A percentile compares a stretch with the other conserved stretches of the same genome.
phyloP scores from a whole-genome alignment of 306 rosid species.

The Citrullus mucosospermus region DNA sequence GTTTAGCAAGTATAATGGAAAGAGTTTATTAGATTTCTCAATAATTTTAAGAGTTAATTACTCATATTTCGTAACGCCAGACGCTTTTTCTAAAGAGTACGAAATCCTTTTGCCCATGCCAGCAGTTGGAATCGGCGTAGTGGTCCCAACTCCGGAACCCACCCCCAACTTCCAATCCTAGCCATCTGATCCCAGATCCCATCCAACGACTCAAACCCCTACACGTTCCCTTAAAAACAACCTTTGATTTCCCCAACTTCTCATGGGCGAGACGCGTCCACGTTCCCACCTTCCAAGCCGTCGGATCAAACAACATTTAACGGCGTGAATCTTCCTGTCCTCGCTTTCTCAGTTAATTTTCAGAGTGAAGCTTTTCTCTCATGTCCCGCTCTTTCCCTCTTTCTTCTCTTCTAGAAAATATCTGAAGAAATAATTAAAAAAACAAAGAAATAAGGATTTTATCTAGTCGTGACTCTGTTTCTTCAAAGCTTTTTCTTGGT shows the following conservation, averaged over 20 bases:
- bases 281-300: not conserved
- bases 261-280: slow-evolving; percentile 8
- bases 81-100: not conserved
- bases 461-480: not conserved
- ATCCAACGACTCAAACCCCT: not conserved
- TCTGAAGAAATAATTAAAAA: not conserved
- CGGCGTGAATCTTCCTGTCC: not conserved
- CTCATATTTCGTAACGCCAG: not conserved
- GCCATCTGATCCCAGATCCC: not conserved
- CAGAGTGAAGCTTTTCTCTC: not conserved
- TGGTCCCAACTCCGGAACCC: not conserved
- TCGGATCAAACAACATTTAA: not conserved
- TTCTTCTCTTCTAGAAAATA: not conserved
- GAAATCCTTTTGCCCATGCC: not conserved
- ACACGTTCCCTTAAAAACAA: not conserved
- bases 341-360: not conserved
- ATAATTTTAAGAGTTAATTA: not conserved
- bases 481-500: not conserved
- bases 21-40: no score
- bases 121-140: not conserved
- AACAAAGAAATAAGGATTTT: not conserved
- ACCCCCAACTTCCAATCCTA: not conserved
- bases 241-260: not conserved
- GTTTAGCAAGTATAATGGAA: no score
- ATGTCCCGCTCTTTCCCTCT: slow-evolving; percentile 4